These are phyloP conservation scores for Parastagonospora nodorum DNA, from an alignment of 2,329 filamentous ascomycete species.

Conservation along the genomic window DNA sequence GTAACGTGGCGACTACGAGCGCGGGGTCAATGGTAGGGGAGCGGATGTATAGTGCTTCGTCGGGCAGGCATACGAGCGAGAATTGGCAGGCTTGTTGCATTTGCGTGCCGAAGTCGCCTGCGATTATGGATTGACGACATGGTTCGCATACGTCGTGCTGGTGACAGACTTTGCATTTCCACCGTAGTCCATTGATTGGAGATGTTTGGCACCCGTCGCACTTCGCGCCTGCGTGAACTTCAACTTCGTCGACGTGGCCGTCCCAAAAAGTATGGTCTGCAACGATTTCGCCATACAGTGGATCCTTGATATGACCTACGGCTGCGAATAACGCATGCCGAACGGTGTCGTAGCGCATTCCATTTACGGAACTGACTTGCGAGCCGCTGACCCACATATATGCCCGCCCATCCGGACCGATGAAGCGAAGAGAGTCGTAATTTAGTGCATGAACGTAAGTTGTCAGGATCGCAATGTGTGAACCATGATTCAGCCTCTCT, in stretches of 20 bases:
- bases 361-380: slow-evolving; percentile 26
- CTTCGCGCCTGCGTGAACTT: slow-evolving; percentile 15
- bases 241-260: slow-evolving; percentile 24
- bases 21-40: slow-evolving; percentile 26
- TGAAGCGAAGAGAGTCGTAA: slow-evolving; percentile 40
- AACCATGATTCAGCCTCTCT: slow-evolving; percentile 27
- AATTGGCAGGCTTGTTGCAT: slow-evolving; percentile 25
- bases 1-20: slow-evolving; percentile 37
- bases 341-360: slow-evolving; percentile 33
- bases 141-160: slow-evolving; percentile 32
- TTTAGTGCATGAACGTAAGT: slow-evolving; percentile 39
- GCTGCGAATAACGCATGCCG: slow-evolving; percentile 41
- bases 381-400: slow-evolving; percentile 41
- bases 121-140: slow-evolving; percentile 14
- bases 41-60: slow-evolving; percentile 37
- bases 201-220: slow-evolving; percentile 26
- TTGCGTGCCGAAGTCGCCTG: slow-evolving; percentile 5
- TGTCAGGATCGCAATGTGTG: slow-evolving; percentile 23
- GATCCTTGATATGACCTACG: slow-evolving; percentile 24
- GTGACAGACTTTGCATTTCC: slow-evolving; percentile 30
- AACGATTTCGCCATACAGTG: slow-evolving; percentile 40
- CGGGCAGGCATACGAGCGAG: slow-evolving; percentile 29
- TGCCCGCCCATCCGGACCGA: slow-evolving; percentile 29
- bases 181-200: slow-evolving; percentile 32
- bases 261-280: slow-evolving; percentile 45